These are phyloP conservation scores for Geosmithia flava DNA, from an alignment of 2,329 filamentous ascomycete genomes.

Conservation along the genomic window DNA sequence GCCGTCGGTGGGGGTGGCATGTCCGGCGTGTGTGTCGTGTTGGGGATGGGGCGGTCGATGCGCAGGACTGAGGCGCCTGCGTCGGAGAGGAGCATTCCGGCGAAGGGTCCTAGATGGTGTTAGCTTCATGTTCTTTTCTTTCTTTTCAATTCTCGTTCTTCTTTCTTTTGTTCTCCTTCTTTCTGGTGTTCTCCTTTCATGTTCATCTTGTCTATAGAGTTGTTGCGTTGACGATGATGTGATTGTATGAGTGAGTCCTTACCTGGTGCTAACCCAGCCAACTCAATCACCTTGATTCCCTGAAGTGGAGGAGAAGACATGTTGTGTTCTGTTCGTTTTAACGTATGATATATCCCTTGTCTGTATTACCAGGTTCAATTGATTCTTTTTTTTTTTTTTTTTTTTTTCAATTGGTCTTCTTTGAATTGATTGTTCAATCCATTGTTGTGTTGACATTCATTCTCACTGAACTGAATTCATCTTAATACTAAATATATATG, in stretches of 20 bases:
- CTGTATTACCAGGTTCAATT: no score
- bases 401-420: no score
- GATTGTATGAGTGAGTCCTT: slow-evolving; percentile 8
- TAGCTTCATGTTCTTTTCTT: background rate
- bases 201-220: no score
- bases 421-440: no score
- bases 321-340: background rate
- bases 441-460: no score
- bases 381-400: no score
- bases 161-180: no score
- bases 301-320: slow-evolving; percentile 22
- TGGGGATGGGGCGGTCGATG: slow-evolving; percentile 55
- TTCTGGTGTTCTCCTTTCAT: no score
- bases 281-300: slow-evolving; percentile 45
- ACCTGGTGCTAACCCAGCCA: slow-evolving; percentile 53
- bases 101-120: slow-evolving; percentile 59
- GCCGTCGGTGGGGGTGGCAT: slow-evolving; percentile 29
- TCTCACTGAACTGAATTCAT: no score
- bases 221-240: slow-evolving; percentile 3
- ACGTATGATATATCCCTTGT: no score
- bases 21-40: slow-evolving; percentile 22
- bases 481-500: background rate
- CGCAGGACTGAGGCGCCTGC: slow-evolving; percentile 81
- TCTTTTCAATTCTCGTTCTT: no score
- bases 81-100: slow-evolving; percentile 79